Base-by-base conservation (phyloP, 176 grass and related monocot species). In the Aegilops speltoides region DNA sequence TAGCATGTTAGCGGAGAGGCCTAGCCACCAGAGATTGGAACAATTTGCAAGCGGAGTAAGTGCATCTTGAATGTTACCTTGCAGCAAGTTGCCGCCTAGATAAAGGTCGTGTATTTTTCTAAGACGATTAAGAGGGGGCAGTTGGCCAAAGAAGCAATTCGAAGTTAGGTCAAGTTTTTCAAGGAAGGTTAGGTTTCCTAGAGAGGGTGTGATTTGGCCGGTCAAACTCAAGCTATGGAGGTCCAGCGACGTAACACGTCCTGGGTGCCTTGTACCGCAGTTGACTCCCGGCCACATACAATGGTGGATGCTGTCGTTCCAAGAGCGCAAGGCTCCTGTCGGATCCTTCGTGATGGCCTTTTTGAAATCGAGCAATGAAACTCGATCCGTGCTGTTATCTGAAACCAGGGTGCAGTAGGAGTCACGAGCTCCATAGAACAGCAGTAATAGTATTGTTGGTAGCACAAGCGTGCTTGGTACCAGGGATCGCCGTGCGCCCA, bases 131-230 rank as follows among this genome's bases (percentile, higher is more conserved):
- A 76, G 45, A 54, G 16, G 16, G 0, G 73, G 72, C 15, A 76
- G 7, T 10, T 4, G 25, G 0, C 73, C 73, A 6, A 8, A 20
- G 3, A 76, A 54, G 3, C 2, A 6, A 29, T 54, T 76, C 0
- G 0, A 1, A 0, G 1, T 0, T 28, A 54, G 15, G 1, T 6
- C 2, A 31, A 76, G 73, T 10, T 2, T 0, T 3, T 15, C 20
- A 31, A 76, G 45, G 26, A 76, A 76, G 0, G 25, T 52, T 1
- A 76, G 24, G 8, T 76, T 76, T 20, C 46, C 73, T 5, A 76
- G 15, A 54, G 73, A 76, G 8, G 73, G 26, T 1, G 25, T 11
- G 3, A 76, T 76, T 31, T 29, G 26, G 15, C 73, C 73, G 1
- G 23, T 2, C 26, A 76, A 31, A 0, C 26, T 10, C 15, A 29